A percentile compares a stretch with the other conserved stretches of the same genome.
Conservation (phyloP, 495 filamentous ascomycete species). For the Hypomontagnella monticulosa region DNA sequence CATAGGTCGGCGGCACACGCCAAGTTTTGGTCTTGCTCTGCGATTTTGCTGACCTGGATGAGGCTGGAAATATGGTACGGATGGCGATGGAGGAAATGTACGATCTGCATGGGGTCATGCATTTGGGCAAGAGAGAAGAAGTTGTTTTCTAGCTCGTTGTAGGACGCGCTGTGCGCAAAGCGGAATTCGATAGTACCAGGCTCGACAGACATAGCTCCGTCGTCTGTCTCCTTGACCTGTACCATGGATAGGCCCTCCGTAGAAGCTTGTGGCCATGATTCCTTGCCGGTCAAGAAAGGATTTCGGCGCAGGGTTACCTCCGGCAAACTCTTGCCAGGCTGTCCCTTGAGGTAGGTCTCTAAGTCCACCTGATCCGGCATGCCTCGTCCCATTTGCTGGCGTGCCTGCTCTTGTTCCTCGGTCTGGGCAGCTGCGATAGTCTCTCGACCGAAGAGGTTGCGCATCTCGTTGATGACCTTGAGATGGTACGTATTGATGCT, state of each 20-base stretch:
- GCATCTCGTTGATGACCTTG: constrained; percentile 93
- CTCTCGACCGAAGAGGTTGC: constrained; percentile 84
- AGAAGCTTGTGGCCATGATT: constrained; percentile 85
- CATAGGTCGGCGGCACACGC: constrained; percentile 86
- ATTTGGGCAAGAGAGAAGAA: constrained; percentile 84
- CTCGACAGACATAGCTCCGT: constrained; percentile 16
- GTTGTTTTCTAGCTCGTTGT: constrained; percentile 76
- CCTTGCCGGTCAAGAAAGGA: constrained; percentile 86
- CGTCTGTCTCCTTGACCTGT: constrained; percentile 60
- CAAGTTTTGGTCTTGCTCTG: constrained; percentile 87
- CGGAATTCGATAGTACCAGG: constrained; percentile 70
- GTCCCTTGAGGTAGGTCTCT: constrained; percentile 73
- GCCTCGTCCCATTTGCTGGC: constrained; percentile 56
- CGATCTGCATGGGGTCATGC: constrained; percentile 75
- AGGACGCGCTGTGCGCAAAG: constrained; percentile 78
- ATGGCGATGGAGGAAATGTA: constrained; percentile 51
- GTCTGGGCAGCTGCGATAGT: constrained; percentile 72
- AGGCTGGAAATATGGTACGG: constrained; percentile 92
- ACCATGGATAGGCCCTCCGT: constrained; percentile 89
- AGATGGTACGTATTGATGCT: constrained; percentile 80
- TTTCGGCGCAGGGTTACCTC: constrained; percentile 79
- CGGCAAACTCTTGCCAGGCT: constrained; percentile 69
- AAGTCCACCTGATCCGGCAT: constrained; percentile 67
- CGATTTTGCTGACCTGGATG: constrained; percentile 90
- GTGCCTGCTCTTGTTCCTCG: constrained; percentile 60